These are phyloP conservation scores for Leccinellum rugosiceps DNA, from an alignment of 768 basidiomycete species.

Conservation along the genomic window DNA sequence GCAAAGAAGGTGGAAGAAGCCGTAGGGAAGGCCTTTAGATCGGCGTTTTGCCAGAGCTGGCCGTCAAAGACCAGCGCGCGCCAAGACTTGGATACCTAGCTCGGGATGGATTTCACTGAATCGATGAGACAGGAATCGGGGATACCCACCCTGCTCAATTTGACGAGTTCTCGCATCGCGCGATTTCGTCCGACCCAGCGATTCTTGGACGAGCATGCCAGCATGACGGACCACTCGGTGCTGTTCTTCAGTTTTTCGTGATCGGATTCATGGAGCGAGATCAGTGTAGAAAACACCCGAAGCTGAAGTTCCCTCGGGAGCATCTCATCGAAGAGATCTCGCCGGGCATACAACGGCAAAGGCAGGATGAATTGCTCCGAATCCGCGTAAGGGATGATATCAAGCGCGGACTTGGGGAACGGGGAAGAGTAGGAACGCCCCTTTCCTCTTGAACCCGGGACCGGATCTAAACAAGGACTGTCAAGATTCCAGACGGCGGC, in stretches of 20 bases:
- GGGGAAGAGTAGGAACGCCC: conserved; percentile 65
- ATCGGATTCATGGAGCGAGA: conserved; percentile 59
- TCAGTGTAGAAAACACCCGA: conserved; percentile 51
- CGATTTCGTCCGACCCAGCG: conserved; percentile 76
- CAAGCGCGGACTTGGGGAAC: conserved; percentile 56
- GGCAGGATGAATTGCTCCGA: conserved; percentile 51
- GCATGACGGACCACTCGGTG: conserved; percentile 57
- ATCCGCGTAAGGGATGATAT: conserved; percentile 48
- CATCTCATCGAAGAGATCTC: conserved; percentile 63
- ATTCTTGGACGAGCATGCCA: conserved; percentile 56
- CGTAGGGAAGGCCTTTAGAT: conserved; percentile 61
- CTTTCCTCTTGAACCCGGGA: conserved; percentile 40
- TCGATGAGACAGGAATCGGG: conserved; percentile 8
- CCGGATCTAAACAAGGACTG: conserved; percentile 17
- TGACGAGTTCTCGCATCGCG: conserved; percentile 76
- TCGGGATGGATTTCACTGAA: conserved; percentile 15
- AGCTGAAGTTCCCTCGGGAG: conserved; percentile 73
- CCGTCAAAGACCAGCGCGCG: conserved; percentile 75
- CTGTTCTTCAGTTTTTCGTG: conserved; percentile 42
- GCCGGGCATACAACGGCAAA: conserved; percentile 39
- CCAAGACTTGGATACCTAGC: conserved; percentile 78
- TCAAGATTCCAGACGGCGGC: conserved; percentile 13
- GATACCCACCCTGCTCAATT: conserved; percentile 68
- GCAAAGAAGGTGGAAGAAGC: conserved; percentile 49
- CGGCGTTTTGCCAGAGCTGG: conserved; percentile 73